Evolutionary conservation across 1,284 basidiomycete species (phyloP), one percentile per base, ranked within the genome.

Genomic region (Prillingera fragicola): DNA sequence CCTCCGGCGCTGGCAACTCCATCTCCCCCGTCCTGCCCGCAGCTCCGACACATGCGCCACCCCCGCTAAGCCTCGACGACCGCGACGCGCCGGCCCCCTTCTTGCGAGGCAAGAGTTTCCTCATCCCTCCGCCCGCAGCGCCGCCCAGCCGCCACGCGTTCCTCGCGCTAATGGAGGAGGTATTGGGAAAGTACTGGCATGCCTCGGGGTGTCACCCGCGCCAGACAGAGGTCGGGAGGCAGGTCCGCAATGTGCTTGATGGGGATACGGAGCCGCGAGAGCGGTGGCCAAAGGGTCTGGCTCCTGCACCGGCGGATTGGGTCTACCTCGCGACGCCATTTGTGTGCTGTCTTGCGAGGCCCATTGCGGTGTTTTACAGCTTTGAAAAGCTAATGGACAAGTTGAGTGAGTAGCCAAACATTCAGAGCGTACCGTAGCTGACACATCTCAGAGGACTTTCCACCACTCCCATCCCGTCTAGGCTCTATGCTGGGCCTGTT

Each of bases 281-380:
- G 1, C 17, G n/a, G 8, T 52, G 50, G 50, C 32, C 33, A 3
- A 27, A 14, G 0, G 50, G 50, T 18, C 37, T 35, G 25, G 22
- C 44, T 8, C 46, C 51, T 2, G 43, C 48, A 2, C 60, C 65
- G 15, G 52, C 33, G 22, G 59, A 65, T 27, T 70, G 65, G 67
- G 61, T 70, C 5, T 67, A 63, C 38, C 45, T 70, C 18, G 59
- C 50, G 18, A 70, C 65, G 18, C 67, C 67, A 12, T 68, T 70
- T 43, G 43, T 63, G 38, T 70, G 67, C 45, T 62, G 60, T 33
- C 52, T 65, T 33, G 50, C 57, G 10, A 42, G 62, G 10, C 62
- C 65, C 0, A 54, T 60, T 8, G 61, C 65, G 0, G 55, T 70
- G 13, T 70, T 57, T 36, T 52, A 63, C 17, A 60, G 59, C 3